Conservation (phyloP, 108 stramenopile genomes). For the Nitzschia inconspicua region DNA sequence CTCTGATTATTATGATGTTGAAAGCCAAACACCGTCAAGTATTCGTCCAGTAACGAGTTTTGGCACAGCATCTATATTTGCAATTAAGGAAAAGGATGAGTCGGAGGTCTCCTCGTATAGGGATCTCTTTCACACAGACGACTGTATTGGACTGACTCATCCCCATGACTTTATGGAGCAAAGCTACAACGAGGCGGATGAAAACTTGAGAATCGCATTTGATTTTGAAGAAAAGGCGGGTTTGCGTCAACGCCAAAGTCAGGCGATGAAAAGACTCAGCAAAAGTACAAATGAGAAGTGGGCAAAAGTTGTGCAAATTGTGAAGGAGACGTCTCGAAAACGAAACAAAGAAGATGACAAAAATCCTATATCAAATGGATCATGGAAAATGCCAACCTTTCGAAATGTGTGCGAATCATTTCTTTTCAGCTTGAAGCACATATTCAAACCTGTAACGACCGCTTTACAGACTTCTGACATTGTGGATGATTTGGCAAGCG, state of each 20-base stretch:
- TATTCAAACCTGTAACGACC: not conserved
- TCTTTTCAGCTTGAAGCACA: not conserved
- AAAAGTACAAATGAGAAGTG: slow-evolving; percentile 10
- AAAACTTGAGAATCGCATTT: slow-evolving; percentile 11
- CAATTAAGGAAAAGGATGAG: too few relatives aligned
- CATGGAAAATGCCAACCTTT: slow-evolving; percentile 16
- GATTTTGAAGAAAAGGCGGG: slow-evolving; percentile 31
- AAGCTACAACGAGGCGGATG: not conserved
- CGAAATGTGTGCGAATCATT: not conserved
- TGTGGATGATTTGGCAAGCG: slow-evolving; percentile 50
- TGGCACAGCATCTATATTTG: too few relatives aligned
- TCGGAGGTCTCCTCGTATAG: too few relatives aligned
- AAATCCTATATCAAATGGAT: slow-evolving; percentile 16
- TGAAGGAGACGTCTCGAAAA: slow-evolving; percentile 13
- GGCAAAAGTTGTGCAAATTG: slow-evolving; percentile 21
- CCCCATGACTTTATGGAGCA: too few relatives aligned
- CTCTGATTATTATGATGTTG: too few relatives aligned
- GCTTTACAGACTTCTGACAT: slow-evolving; percentile 8
- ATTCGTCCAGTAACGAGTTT: too few relatives aligned
- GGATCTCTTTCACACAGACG: too few relatives aligned
- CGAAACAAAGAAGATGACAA: slow-evolving; percentile 1
- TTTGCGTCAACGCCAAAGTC: slow-evolving; percentile 7
- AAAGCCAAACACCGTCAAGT: too few relatives aligned
- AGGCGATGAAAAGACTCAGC: not conserved
- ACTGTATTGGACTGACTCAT: too few relatives aligned